Percentiles rank a stretch among this genome's conserved stretches.
Conservation (phyloP, 2,329 filamentous ascomycete species). For the Trichoderma afroharzianum region DNA sequence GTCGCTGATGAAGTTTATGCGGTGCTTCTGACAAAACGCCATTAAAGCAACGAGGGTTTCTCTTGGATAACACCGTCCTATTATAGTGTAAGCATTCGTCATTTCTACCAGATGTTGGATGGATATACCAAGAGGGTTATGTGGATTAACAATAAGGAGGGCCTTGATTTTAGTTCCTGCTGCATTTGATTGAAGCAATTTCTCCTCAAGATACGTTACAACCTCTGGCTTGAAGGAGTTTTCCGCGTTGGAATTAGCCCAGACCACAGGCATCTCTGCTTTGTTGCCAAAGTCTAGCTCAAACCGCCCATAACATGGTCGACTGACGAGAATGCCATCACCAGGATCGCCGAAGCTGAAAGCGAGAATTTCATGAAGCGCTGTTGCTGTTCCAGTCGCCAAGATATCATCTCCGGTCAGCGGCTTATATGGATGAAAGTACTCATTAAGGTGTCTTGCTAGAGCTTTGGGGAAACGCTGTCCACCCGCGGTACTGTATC, state of each 20-base stretch:
- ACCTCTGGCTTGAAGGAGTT: background rate
- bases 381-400: background rate
- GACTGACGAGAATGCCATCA: background rate
- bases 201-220: background rate
- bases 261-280: background rate
- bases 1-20: background rate
- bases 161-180: background rate
- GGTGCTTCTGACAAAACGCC: background rate
- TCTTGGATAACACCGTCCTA: background rate
- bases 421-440: background rate
- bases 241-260: background rate
- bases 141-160: background rate
- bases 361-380: background rate
- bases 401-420: background rate
- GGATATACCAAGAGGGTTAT: background rate
- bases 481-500: background rate
- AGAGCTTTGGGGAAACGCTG: background rate
- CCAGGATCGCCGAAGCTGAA: background rate
- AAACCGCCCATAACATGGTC: background rate
- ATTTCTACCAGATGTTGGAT: rapidly evolving
- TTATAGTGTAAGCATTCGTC: background rate
- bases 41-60: background rate
- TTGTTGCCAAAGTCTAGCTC: background rate
- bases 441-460: background rate
- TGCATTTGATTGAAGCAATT: background rate